Evolutionary conservation across 1,284 basidiomycete genomes (phyloP).

Genomic region (Melampsora abietis-canadensis): DNA sequence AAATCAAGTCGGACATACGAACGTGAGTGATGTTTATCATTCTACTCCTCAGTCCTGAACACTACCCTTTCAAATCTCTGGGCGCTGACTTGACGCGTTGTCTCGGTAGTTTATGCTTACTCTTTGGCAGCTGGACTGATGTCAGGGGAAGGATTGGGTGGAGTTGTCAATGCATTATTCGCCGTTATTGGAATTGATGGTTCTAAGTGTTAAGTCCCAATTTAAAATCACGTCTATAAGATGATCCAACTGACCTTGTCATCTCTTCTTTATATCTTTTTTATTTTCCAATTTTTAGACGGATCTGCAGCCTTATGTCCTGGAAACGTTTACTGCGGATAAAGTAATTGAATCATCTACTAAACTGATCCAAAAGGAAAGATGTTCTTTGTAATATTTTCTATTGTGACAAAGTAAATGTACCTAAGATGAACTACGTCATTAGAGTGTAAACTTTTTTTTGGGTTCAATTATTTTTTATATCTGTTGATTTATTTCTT

Average conservation of each 20-base stretch:
- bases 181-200: slow-evolving; percentile 48
- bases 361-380: background rate
- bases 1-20: slow-evolving; percentile 56
- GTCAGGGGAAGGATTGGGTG: slow-evolving; percentile 68
- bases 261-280: background rate
- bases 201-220: slow-evolving; percentile 12
- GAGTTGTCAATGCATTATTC: slow-evolving; percentile 62
- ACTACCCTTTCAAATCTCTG: background rate
- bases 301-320: slow-evolving; percentile 8
- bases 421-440: too few relatives aligned
- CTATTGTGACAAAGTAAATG: too few relatives aligned
- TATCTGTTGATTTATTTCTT: too few relatives aligned
- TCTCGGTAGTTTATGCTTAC: slow-evolving; percentile 61
- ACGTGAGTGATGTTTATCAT: slow-evolving; percentile 51
- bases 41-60: background rate
- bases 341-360: background rate
- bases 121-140: slow-evolving; percentile 63
- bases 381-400: too few relatives aligned
- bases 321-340: slow-evolving; percentile 8
- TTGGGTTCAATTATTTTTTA: too few relatives aligned
- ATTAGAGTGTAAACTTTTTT: too few relatives aligned
- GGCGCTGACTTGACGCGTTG: background rate
- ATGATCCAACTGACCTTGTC: background rate
- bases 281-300: background rate
- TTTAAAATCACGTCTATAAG: background rate